phyloP scores from a whole-genome alignment of 208 protist species.

The Entamoeba invadens region DNA sequence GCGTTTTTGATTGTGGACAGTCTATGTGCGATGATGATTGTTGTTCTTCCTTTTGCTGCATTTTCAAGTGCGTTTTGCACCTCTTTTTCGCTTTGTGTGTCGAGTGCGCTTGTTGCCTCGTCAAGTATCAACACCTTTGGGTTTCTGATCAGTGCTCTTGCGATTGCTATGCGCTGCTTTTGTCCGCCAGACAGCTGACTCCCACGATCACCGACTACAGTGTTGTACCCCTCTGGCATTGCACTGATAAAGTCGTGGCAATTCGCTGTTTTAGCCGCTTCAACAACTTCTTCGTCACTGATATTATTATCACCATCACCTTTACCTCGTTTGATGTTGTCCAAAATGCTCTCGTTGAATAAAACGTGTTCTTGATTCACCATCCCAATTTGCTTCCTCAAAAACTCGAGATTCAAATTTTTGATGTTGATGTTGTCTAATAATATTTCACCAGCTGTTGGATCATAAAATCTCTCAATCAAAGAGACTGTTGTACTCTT shows the following conservation, averaged over 20 bases:
- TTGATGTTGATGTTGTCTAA: constrained; percentile 68
- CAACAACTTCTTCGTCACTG: background rate
- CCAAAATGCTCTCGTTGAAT: constrained; percentile 62
- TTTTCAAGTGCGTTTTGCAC: constrained; percentile 58
- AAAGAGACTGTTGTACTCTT: constrained; percentile 67
- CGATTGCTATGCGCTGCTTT: constrained; percentile 74
- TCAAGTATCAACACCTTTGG: constrained; percentile 69
- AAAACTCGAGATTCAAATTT: constrained; percentile 44
- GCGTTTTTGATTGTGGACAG: constrained; percentile 65
- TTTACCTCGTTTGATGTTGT: constrained; percentile 76
- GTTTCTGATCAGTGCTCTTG: constrained; percentile 57
- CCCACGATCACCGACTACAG: background rate
- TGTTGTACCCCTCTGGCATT: background rate
- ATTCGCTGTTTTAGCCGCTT: background rate
- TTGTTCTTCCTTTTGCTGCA: constrained; percentile 58
- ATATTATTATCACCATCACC: background rate
- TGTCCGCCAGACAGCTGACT: constrained; percentile 62
- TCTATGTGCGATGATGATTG: constrained; percentile 71
- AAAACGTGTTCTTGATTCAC: constrained; percentile 81
- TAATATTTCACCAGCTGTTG: constrained; percentile 55
- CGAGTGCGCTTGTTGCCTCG: constrained; percentile 67
- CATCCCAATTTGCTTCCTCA: constrained; percentile 26
- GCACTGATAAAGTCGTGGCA: background rate
- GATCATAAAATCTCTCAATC: constrained; percentile 77
- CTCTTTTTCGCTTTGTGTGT: constrained; percentile 61